Evolutionary conservation across 2,329 filamentous ascomycete genomes (phyloP).

Genomic region (Atkinsonella texensis): DNA sequence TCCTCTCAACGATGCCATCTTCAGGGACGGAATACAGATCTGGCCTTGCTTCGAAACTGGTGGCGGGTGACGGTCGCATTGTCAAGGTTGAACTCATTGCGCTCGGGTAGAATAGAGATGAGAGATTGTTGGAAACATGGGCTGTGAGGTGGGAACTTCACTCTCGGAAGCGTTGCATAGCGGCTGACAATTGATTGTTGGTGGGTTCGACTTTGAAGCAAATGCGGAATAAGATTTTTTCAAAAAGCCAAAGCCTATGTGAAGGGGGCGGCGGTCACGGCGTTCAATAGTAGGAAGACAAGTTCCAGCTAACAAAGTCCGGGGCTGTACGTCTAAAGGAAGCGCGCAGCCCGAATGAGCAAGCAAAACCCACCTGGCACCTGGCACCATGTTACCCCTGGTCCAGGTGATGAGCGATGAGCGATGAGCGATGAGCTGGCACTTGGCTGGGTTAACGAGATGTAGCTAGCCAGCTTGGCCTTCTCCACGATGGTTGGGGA

Average conservation of each 20-base stretch:
- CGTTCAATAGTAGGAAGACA: neutral
- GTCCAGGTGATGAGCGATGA: neutral
- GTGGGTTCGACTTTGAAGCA: too few relatives aligned
- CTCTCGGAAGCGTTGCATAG: neutral
- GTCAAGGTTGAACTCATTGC: slow-evolving; percentile 10
- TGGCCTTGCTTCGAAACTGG: slow-evolving; percentile 9
- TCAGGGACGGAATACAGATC: slow-evolving; percentile 7
- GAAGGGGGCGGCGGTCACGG: neutral
- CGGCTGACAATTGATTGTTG: neutral
- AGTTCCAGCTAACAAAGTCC: neutral
- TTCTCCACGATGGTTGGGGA: slow-evolving; percentile 4
- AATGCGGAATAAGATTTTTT: neutral
- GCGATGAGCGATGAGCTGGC: neutral
- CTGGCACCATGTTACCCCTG: neutral
- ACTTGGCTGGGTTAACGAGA: neutral
- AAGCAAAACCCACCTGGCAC: neutral
- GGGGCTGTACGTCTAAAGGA: neutral
- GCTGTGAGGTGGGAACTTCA: neutral
- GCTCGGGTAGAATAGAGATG: neutral
- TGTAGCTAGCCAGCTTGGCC: neutral
- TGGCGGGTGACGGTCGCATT: slow-evolving; percentile 7
- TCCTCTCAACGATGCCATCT: slow-evolving; percentile 7
- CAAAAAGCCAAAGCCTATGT: neutral
- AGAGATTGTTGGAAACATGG: too few relatives aligned
- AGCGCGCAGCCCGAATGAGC: neutral